phyloP scores from a whole-genome alignment of 2,329 filamentous ascomycete species.

The Calonectria fujianensis region DNA sequence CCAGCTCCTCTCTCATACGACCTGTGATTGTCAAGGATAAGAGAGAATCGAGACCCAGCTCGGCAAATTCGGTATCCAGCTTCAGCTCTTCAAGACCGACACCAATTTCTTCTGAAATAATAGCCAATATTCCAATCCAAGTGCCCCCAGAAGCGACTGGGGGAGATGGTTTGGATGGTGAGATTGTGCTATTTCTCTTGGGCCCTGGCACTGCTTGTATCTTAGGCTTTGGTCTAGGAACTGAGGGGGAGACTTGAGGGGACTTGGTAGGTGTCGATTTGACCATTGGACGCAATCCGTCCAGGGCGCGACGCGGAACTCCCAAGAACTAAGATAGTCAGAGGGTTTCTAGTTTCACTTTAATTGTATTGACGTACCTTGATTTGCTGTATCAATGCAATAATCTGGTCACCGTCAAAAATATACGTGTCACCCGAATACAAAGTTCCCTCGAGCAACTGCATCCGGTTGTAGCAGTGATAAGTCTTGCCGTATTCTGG shows the following conservation, averaged over 20 bases:
- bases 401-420: constrained; percentile 71
- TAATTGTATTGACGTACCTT: constrained; percentile 59
- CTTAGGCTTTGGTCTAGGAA: background rate
- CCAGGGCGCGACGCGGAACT: constrained; percentile 43
- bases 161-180: constrained; percentile 5
- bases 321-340: constrained; percentile 34
- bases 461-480: constrained; percentile 75
- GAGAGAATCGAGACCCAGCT: constrained; percentile 76
- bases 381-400: constrained; percentile 72
- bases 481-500: constrained; percentile 65
- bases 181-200: constrained; percentile 54
- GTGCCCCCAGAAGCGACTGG: background rate
- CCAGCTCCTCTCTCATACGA: constrained; percentile 72
- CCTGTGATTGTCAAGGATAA: constrained; percentile 75
- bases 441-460: constrained; percentile 65
- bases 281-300: constrained; percentile 34
- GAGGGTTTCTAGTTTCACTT: background rate
- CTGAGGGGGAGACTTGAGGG: background rate
- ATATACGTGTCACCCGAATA: constrained; percentile 72
- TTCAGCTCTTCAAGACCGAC: constrained; percentile 79
- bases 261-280: constrained; percentile 2
- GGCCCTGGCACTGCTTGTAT: background rate
- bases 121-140: constrained; percentile 55
- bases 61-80: constrained; percentile 72
- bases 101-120: constrained; percentile 80